Base-by-base conservation (phyloP, 2,329 filamentous ascomycete species). In the Tolypocladium guangdongense region DNA sequence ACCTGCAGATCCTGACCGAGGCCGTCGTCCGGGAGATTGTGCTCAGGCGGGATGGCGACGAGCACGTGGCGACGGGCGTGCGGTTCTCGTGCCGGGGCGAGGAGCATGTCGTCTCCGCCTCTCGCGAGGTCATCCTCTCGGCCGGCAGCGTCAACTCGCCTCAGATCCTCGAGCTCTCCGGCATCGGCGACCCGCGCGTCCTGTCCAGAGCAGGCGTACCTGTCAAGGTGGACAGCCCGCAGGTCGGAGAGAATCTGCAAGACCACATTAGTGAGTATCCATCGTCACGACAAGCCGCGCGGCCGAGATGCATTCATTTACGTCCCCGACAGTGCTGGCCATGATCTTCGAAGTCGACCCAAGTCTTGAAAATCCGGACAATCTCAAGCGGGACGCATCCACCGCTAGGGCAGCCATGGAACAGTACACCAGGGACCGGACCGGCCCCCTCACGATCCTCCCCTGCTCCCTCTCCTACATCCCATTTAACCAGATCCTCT, bases 101-200 rank as follows among this genome's bases (percentile, higher is more conserved):
- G 22, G 60, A 57, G 64, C 51, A 64, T 2, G 62, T 62, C 6
- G 71, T 76, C 47, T 61, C 66, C 8, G 75, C 70, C 1, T 68
- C 57, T 58, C 74, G 55, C 12, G 82, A 86, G 58, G 73, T 84
- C 12, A 74, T 87, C 38, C 64, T 87, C 2, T 76, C 77, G 5
- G 81, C 80, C 0, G 83, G 83, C 0, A 76, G 73, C 32, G 68
- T 79, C 41, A 75, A 77, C 61, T 82, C 78, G 11, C 83, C 76
- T 6, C 80, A 78, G 64, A 68, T 82, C 18, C 73, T 79, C n/a
- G 82, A 86, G 57, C 68, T 84, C 2, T 84, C 80, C 0, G 82
- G 83, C 0, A 73, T 86, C 39, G 83, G 83, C 4, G 68, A 72
- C 47, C 57, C 60, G 0, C 54, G 62, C 0, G 56, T 77, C 2